Base-by-base conservation (phyloP, 306 rosid species). In the Bauhinia variegata region DNA sequence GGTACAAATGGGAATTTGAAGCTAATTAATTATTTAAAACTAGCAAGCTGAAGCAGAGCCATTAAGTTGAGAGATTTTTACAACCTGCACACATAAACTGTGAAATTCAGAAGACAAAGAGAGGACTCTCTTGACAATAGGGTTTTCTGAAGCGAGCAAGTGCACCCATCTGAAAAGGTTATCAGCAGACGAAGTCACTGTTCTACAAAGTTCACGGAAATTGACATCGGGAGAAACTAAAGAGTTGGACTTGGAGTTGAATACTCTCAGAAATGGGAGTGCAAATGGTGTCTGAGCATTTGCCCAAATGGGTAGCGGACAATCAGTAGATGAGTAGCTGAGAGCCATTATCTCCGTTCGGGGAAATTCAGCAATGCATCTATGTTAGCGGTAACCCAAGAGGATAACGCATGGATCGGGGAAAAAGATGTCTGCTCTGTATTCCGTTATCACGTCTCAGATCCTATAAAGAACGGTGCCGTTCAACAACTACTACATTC, bases 91-190 rank as follows among this genome's bases (percentile, higher is more conserved):
- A 76, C 85, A 81, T 44, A 85, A 19, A 39, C 37, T 60, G 5
- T 76, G 87, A 53, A 87, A 86, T 28, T 89, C 72, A 28, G 79
- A 64, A 28, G 80, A 75, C 55, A 84, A 38, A 8, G 87, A 78
- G 52, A 81, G 56, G 4, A 86, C 4, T 67, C 78, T 88, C 48
- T 80, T 79, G 70, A 88, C 47, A 74, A 84, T 8, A 0, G 95
- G 88, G 54, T 83, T 89, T 50, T 78, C 84, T 18, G 85, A 63
- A 60, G 91, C 86, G 65, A 88, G 38, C 0, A 82, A 74, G 65
- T 75, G 85, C 12, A 89, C 43, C 3, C 73, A 53, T 5, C 10
- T 6, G 78, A 81, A 23, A 23, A 77, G 84, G 0, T 78, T 42
- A 2, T 81, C 72, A 31, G 85, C 72, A 2, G 81, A 71, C 9